A percentile compares a stretch with the other conserved stretches of the same genome.
Evolutionary conservation across 148 eudicot genomes (phyloP).

Genomic region (Limonium bicolor): DNA sequence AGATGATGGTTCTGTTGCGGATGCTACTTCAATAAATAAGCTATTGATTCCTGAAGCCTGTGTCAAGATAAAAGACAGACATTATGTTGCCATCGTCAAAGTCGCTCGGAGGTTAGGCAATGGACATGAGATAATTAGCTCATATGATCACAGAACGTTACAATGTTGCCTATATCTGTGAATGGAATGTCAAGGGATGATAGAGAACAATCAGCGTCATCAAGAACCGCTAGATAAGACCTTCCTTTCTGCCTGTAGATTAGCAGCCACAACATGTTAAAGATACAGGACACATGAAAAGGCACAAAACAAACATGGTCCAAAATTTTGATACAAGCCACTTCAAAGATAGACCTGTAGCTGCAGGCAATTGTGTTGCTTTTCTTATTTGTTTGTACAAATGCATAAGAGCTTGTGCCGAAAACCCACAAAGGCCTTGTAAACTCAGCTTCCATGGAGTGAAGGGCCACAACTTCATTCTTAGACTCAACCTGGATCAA

Average conservation of each 20-base stretch:
- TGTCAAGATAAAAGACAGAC: no score
- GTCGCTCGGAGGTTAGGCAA: background rate
- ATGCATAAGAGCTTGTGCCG: conserved; percentile 69
- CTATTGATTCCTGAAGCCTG: conserved; percentile 37
- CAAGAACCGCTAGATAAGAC: conserved; percentile 65
- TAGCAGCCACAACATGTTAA: no score
- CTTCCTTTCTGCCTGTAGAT: conserved; percentile 86
- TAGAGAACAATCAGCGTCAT: conserved; percentile 38
- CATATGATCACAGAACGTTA: conserved; percentile 12
- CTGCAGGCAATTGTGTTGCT: conserved; percentile 65
- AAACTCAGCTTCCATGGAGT: conserved; percentile 75
- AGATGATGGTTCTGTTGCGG: conserved; percentile 65
- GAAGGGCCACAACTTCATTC: conserved; percentile 53
- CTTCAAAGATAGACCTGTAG: conserved; percentile 43
- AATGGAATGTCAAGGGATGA: conserved; percentile 60
- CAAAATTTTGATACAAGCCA: background rate
- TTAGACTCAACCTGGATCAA: conserved; percentile 47
- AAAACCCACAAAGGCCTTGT: conserved; percentile 84
- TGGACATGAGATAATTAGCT: background rate
- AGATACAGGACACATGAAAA: background rate
- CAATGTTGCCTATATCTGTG: conserved; percentile 76
- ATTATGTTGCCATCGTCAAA: background rate
- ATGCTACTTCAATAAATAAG: conserved; percentile 74
- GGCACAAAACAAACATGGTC: conserved; percentile 2
- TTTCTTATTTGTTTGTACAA: conserved; percentile 23